Percentiles rank a stretch among this genome's conserved stretches.
Evolutionary conservation across 2,329 filamentous ascomycete genomes (phyloP).

Genomic region (Colletotrichum sp.): DNA sequence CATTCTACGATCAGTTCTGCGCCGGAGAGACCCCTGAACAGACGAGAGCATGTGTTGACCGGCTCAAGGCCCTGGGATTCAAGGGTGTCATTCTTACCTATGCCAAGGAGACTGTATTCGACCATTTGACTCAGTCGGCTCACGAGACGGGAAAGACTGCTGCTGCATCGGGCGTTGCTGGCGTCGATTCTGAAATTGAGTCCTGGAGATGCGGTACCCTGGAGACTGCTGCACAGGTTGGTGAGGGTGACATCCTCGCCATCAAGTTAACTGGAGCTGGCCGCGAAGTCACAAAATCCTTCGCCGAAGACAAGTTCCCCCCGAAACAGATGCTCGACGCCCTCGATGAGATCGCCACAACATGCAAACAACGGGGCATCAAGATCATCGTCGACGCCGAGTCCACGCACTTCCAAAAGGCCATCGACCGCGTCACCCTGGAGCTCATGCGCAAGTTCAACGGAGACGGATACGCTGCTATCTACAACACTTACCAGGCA

Average conservation of each 20-base stretch:
- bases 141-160: constrained; percentile 6
- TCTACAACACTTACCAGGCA: constrained; percentile 60
- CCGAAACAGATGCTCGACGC: constrained; percentile 46
- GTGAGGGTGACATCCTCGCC: constrained; percentile 38
- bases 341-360: constrained; percentile 40
- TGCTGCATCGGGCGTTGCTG: neutral
- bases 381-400: constrained; percentile 52
- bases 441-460: constrained; percentile 44
- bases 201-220: constrained; percentile 36
- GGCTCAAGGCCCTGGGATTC: constrained; percentile 54
- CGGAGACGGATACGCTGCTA: constrained; percentile 34
- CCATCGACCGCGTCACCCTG: constrained; percentile 36
- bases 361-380: constrained; percentile 40
- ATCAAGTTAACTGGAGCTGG: constrained; percentile 50
- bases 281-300: constrained; percentile 38
- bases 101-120: constrained; percentile 47
- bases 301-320: constrained; percentile 35
- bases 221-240: constrained; percentile 33
- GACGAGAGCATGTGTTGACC: constrained; percentile 44
- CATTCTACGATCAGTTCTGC: constrained; percentile 61
- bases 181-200: constrained; percentile 35
- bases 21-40: constrained; percentile 53
- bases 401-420: constrained; percentile 46
- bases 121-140: constrained; percentile 32
- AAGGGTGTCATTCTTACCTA: constrained; percentile 62